Percentiles rank a stretch among this genome's conserved stretches.
phyloP scores from a whole-genome alignment of 257 asterid species.

The Haberlea rhodopensis region DNA sequence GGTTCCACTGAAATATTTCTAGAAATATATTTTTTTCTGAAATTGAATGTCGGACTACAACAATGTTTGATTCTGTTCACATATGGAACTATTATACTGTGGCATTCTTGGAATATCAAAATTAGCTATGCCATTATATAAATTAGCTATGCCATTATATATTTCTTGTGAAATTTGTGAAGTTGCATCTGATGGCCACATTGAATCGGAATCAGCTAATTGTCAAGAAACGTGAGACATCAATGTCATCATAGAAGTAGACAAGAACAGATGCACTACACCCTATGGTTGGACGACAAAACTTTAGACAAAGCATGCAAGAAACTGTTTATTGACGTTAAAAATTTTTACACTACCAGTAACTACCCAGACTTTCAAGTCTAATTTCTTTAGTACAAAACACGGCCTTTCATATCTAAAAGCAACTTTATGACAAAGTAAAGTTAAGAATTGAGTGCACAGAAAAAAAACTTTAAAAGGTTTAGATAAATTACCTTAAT shows the following conservation, averaged over 20 bases:
- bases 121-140: conserved; percentile 13
- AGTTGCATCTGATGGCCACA: conserved; percentile 29
- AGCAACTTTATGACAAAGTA: neutral
- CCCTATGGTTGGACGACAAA: neutral
- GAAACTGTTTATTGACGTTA: neutral
- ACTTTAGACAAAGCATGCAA: neutral
- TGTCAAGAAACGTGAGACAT: conserved; percentile 6
- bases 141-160: conserved; percentile 10
- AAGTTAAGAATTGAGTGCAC: neutral
- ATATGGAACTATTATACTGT: neutral
- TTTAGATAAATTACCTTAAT: neutral
- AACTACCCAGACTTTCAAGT: neutral
- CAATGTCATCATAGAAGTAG: conserved; percentile 2
- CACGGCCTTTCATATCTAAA: neutral
- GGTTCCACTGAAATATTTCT: neutral
- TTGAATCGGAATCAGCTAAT: conserved; percentile 11
- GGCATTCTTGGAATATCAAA: neutral
- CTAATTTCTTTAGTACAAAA: no score
- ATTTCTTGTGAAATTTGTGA: conserved; percentile 34
- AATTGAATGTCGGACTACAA: neutral
- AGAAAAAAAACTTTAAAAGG: neutral
- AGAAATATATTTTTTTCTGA: neutral
- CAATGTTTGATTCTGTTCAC: no score
- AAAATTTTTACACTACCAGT: neutral
- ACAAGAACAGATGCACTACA: neutral